Evolutionary conservation across 2,329 filamentous ascomycete species (phyloP), one percentile per base, ranked within the genome.

Genomic region (Fusarium fujikuroi): DNA sequence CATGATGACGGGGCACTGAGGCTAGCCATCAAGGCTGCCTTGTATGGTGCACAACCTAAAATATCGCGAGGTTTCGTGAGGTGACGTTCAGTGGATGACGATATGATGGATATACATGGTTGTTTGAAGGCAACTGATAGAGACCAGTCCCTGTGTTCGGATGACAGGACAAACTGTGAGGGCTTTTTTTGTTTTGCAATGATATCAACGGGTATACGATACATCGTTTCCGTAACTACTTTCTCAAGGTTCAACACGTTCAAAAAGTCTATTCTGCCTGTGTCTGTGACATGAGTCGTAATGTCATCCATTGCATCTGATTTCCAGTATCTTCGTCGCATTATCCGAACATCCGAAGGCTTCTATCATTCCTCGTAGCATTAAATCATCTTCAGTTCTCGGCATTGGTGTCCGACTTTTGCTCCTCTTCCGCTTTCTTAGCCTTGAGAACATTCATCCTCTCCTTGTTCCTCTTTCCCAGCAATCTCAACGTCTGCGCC

Each of bases 391-490:
- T 34, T 56, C 18, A 14, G 42, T 32, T 42, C 14, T 37, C 18
- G 23, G 9, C 37, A 18, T 53, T 21, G 7, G 12, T n/a, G 23
- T 44, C 54, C 59, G 64, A 49, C 34, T 67, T 71, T 57, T 69
- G 53, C 46, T 68, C 67, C 30, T 66, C 63, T 21, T 54, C 66
- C 7, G 66, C 70, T 49, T 70, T 73, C 43, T 70, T 69, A 6
- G 69, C 74, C 72, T 60, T 77, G 76, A 94, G 79, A 36, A 83
- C 85, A 54, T 87, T 89, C 72, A 92, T 79, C 19, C 92, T 84
- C 77, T 86, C 74, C 83, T 91, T 86, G 79, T 95, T 95, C 78
- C 93, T 85, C 85, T 89, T 92, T 15, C 89, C 89, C 75, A 95
- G 78, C 53, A 94, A 83, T 50, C 90, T 85, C 79, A 94, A 73